Evolutionary conservation across 352 stramenopile genomes (phyloP).

Genomic region (Pythium plurisporium): DNA sequence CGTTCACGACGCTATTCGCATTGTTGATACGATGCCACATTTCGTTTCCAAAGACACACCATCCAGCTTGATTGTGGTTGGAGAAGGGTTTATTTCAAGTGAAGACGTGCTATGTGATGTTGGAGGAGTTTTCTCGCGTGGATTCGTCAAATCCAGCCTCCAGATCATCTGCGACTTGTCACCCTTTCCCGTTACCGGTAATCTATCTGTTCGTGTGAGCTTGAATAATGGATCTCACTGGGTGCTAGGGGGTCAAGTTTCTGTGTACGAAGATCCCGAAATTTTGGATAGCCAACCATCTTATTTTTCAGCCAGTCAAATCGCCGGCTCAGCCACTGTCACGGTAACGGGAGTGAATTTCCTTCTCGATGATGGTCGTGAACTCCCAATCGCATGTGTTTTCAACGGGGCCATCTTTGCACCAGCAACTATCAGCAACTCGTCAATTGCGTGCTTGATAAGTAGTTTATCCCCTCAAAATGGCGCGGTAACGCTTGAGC

Average conservation of each 20-base stretch:
- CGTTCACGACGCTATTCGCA: conserved; percentile 2
- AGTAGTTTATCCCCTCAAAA: background rate
- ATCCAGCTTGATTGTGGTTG: background rate
- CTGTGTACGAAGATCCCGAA: conserved; percentile 8
- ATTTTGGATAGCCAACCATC: background rate
- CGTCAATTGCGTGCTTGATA: background rate
- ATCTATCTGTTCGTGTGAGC: conserved; percentile 2
- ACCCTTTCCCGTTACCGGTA: background rate
- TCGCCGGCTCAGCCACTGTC: background rate
- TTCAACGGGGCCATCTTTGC: conserved; percentile 1
- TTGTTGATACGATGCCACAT: background rate
- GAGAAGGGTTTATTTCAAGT: conserved; percentile 4
- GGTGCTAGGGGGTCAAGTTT: background rate
- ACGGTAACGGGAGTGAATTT: conserved; percentile 1
- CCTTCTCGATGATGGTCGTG: background rate
- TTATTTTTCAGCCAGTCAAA: background rate
- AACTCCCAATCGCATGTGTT: conserved; percentile 12
- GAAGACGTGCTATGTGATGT: conserved; percentile 10
- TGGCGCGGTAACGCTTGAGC: background rate
- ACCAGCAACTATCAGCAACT: background rate
- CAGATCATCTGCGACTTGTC: background rate
- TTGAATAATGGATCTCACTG: conserved; percentile 18
- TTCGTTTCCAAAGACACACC: background rate
- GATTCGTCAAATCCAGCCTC: conserved; percentile 3
- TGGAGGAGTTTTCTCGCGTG: background rate